Conservation (phyloP, 805 yeast species). For the Candida boleticola region DNA sequence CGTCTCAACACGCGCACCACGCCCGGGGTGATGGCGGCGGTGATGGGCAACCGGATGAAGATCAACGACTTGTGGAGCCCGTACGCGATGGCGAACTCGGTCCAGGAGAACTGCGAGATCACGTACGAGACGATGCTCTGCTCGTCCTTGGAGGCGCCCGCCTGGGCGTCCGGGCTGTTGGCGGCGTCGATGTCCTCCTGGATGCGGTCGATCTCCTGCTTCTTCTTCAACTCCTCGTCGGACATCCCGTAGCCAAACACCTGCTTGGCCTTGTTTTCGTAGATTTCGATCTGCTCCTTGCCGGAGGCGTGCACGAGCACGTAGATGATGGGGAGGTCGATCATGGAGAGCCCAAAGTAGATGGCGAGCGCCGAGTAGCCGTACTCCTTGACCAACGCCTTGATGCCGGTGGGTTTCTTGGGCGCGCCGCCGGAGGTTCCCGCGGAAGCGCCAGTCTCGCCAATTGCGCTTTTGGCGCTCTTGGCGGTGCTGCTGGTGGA, state of each 20-base stretch:
- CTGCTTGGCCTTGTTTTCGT: slow-evolving; percentile 59
- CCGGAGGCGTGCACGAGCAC: slow-evolving; percentile 83
- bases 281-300: slow-evolving; percentile 70
- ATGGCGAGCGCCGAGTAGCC: slow-evolving; percentile 91
- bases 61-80: slow-evolving; percentile 88
- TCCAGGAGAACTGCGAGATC: slow-evolving; percentile 49
- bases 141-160: slow-evolving; percentile 17
- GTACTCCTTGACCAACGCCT: slow-evolving; percentile 74
- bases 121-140: slow-evolving; percentile 11
- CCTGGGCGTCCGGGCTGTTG: slow-evolving; percentile 12
- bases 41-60: slow-evolving; percentile 79
- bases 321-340: slow-evolving; percentile 85
- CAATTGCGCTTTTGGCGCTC: neutral
- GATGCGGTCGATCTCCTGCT: slow-evolving; percentile 33
- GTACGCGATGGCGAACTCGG: slow-evolving; percentile 88
- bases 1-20: slow-evolving; percentile 62
- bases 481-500: slow-evolving; percentile 1
- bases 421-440: slow-evolving; percentile 8
- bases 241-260: slow-evolving; percentile 60
- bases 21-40: slow-evolving; percentile 89
- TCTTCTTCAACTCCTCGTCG: slow-evolving; percentile 39
- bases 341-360: slow-evolving; percentile 64
- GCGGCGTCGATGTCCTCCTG: slow-evolving; percentile 22
- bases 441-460: slow-evolving; percentile 5
- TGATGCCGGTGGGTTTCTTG: slow-evolving; percentile 47